Percentiles rank a stretch among this genome's conserved stretches.
Conservation (phyloP, 352 stramenopile species). For the Globisporangium ultimum region DNA sequence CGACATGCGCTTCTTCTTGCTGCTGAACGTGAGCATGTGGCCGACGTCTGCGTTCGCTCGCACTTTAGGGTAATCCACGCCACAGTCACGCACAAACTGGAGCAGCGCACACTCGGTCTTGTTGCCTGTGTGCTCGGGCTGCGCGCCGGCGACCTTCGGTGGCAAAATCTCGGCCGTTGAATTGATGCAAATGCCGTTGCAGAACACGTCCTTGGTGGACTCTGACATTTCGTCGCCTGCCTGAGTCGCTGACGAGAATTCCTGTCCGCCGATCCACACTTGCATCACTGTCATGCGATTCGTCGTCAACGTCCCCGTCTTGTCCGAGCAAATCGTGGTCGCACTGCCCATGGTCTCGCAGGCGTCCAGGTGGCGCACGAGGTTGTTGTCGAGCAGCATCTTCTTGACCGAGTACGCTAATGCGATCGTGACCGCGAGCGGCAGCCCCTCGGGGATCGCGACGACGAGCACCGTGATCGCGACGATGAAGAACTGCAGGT, state of each 20-base stretch:
- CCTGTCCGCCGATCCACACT: slow-evolving; percentile 67
- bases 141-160: slow-evolving; percentile 38
- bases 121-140: slow-evolving; percentile 77
- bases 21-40: slow-evolving; percentile 84
- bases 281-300: slow-evolving; percentile 97
- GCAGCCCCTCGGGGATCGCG: slow-evolving; percentile 96
- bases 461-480: slow-evolving; percentile 93
- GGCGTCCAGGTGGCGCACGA: slow-evolving; percentile 84
- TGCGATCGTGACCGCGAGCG: slow-evolving; percentile 95
- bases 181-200: slow-evolving; percentile 66
- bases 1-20: slow-evolving; percentile 82
- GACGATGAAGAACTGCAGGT: slow-evolving; percentile 85
- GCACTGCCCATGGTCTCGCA: slow-evolving; percentile 94
- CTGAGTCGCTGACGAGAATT: slow-evolving; percentile 50
- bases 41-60: slow-evolving; percentile 48
- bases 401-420: slow-evolving; percentile 94
- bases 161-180: slow-evolving; percentile 73
- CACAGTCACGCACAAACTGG: slow-evolving; percentile 67
- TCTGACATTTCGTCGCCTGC: slow-evolving; percentile 56
- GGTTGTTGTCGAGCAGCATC: slow-evolving; percentile 91
- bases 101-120: slow-evolving; percentile 80
- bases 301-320: slow-evolving; percentile 96
- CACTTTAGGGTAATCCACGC: slow-evolving; percentile 54
- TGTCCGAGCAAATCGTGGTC: slow-evolving; percentile 97
- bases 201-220: slow-evolving; percentile 62